Evolutionary conservation across 2,329 filamentous ascomycete genomes (phyloP).

Genomic region (Westerdykella aurantiaca): DNA sequence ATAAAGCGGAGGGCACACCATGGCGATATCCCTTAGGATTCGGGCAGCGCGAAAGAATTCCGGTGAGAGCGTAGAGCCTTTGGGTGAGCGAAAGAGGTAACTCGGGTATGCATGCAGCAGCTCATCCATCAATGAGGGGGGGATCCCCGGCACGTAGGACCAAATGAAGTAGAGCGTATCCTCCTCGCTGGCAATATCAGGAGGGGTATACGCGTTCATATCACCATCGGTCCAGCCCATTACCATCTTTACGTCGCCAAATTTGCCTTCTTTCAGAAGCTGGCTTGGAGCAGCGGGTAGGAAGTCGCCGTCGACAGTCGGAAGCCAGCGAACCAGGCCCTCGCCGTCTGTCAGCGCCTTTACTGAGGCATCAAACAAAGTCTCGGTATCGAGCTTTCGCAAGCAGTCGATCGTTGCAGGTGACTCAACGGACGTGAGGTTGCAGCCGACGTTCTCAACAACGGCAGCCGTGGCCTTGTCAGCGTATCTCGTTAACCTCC

Average conservation of each 20-base stretch:
- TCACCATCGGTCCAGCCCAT: constrained; percentile 46
- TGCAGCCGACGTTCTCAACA: no score
- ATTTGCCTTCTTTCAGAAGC: constrained; percentile 38
- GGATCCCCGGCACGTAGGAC: constrained; percentile 38
- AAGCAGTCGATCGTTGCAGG: no score
- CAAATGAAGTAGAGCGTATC: constrained; percentile 40
- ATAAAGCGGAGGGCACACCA: no score
- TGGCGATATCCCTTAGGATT: no score
- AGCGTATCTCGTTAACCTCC: no score
- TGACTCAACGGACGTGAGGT: no score
- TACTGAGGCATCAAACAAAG: no score
- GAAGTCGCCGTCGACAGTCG: constrained; percentile 47
- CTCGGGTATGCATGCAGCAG: constrained; percentile 31
- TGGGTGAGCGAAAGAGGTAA: no score
- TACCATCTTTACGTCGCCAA: constrained; percentile 41
- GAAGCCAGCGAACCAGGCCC: constrained; percentile 46
- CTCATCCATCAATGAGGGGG: constrained; percentile 14
- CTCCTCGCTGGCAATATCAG: constrained; percentile 35
- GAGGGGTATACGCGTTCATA: constrained; percentile 41
- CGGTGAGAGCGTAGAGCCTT: no score
- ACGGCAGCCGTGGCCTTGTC: no score
- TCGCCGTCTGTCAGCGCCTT: constrained; percentile 30
- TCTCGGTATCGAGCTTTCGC: no score
- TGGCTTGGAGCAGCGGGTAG: constrained; percentile 43
- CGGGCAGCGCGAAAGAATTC: no score